Percentiles rank a stretch among this genome's conserved stretches.
Conservation (phyloP, 306 rosid genomes). For the Trichosanthes cucumerina region DNA sequence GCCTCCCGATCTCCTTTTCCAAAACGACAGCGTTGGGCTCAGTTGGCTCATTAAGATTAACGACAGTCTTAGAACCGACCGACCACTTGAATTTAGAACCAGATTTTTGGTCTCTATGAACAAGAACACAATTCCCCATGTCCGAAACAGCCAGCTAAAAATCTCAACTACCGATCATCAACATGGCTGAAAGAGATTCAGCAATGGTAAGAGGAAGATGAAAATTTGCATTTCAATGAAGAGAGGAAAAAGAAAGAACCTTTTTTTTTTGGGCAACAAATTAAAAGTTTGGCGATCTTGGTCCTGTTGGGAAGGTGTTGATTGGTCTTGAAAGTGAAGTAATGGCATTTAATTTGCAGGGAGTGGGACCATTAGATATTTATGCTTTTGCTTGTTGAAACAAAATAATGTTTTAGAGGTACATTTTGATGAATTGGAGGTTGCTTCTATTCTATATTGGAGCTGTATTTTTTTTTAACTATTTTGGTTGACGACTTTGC, state of each 20-base stretch:
- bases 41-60: neutral
- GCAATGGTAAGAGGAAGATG: neutral
- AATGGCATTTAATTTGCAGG: constrained; percentile 9
- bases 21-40: neutral
- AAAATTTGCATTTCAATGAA: neutral
- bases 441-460: neutral
- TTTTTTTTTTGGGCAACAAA: constrained; percentile 11
- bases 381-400: neutral
- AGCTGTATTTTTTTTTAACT: neutral
- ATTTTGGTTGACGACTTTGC: neutral
- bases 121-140: constrained; percentile 27
- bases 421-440: neutral
- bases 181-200: neutral
- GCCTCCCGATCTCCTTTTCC: constrained; percentile 5
- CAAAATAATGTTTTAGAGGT: neutral
- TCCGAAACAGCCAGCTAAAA: neutral
- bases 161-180: neutral
- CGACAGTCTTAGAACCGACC: constrained; percentile 12
- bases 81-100: constrained; percentile 12
- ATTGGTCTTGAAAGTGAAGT: constrained; percentile 45
- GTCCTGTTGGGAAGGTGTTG: constrained; percentile 3
- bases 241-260: neutral
- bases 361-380: constrained; percentile 14
- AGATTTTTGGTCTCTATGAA: constrained; percentile 16
- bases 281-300: neutral